phyloP scores from a whole-genome alignment of 1,284 basidiomycete species.

The Stereum hirsutum region DNA sequence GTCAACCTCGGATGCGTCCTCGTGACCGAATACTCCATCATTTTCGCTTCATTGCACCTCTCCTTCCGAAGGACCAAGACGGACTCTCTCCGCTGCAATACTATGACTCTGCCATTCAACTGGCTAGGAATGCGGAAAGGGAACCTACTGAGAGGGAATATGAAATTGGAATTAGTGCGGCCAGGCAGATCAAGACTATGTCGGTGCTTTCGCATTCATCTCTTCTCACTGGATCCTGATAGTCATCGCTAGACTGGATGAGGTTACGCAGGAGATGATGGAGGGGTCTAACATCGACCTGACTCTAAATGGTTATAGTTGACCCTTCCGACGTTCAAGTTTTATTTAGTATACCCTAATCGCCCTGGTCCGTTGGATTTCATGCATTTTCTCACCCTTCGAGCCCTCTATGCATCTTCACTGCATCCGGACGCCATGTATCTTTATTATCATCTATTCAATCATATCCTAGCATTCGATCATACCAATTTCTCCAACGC shows the following conservation, averaged over 20 bases:
- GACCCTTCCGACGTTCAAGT: no score
- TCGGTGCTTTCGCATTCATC: slow-evolving; percentile 19
- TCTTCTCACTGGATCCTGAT: not conserved
- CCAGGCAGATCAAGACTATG: slow-evolving; percentile 51
- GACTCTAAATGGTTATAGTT: no score
- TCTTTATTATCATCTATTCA: no score
- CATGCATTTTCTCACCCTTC: no score
- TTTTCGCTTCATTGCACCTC: slow-evolving; percentile 61
- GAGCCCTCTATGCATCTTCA: no score
- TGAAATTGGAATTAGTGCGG: slow-evolving; percentile 52
- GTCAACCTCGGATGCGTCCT: slow-evolving; percentile 50
- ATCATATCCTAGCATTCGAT: not conserved
- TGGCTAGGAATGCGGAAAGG: slow-evolving; percentile 54
- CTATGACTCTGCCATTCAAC: slow-evolving; percentile 70
- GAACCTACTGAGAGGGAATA: slow-evolving; percentile 71
- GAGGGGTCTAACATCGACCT: slow-evolving; percentile 40
- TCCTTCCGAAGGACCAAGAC: slow-evolving; percentile 51
- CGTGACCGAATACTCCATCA: slow-evolving; percentile 66
- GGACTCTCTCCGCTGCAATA: slow-evolving; percentile 59
- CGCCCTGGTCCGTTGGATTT: no score
- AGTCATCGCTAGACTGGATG: slow-evolving; percentile 35
- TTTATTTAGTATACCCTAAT: not conserved
- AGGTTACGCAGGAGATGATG: slow-evolving; percentile 52
- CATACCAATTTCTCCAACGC: no score
- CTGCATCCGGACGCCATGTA: no score